phyloP scores from a whole-genome alignment of 805 yeast species.

The Lipomyces spencermartinsiae region DNA sequence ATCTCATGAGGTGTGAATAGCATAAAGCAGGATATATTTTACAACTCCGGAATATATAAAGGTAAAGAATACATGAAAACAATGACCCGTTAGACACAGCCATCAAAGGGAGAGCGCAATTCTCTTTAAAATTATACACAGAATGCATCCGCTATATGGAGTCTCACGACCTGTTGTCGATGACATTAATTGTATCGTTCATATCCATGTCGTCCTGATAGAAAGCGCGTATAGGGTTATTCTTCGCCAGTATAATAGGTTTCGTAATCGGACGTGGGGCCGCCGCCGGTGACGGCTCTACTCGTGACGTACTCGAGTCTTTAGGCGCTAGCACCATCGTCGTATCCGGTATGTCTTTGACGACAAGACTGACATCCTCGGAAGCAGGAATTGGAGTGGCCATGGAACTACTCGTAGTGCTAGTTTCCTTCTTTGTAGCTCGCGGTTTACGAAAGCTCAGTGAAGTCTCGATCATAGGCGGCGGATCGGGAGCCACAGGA shows the following conservation, averaged over 20 bases:
- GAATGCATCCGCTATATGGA: background rate
- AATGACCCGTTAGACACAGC: background rate
- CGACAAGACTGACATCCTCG: background rate
- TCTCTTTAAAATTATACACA: background rate
- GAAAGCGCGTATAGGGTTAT: background rate
- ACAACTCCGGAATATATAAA: background rate
- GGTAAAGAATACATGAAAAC: background rate
- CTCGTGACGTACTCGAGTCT: background rate
- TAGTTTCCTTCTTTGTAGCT: constrained; percentile 21
- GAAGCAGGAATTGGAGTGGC: background rate
- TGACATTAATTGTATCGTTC: constrained; percentile 1
- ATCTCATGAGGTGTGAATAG: background rate
- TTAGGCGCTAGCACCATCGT: background rate
- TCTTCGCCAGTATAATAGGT: background rate
- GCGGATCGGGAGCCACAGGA: constrained; percentile 3
- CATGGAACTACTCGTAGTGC: background rate
- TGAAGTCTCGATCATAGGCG: constrained; percentile 41
- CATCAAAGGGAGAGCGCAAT: background rate
- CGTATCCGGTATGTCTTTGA: background rate
- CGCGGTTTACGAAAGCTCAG: constrained; percentile 35
- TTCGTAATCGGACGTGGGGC: background rate
- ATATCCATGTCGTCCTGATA: background rate
- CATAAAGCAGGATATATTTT: background rate
- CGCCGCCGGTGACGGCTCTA: background rate
- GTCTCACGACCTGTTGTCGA: background rate